phyloP scores from a whole-genome alignment of 257 asterid genomes.

The Solanum commersonii region DNA sequence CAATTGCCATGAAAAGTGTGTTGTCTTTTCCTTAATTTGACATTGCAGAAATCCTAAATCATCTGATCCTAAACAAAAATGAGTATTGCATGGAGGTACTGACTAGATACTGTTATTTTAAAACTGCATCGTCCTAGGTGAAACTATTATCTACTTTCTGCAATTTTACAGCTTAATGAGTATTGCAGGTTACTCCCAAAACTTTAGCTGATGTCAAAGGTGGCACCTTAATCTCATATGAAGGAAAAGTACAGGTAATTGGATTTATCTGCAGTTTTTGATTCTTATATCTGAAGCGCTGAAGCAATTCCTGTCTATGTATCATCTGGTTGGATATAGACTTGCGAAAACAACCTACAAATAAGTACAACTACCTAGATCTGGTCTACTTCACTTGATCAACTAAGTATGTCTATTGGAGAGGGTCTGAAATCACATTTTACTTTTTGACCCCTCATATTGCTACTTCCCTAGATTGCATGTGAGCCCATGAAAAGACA shows the following conservation, averaged over 20 bases:
- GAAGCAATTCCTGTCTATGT: not conserved
- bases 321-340: not conserved
- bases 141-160: not conserved
- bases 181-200: constrained; percentile 92
- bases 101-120: not conserved
- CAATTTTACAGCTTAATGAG: not conserved
- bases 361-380: not conserved
- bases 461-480: not conserved
- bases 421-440: not conserved
- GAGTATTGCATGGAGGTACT: constrained; percentile 99
- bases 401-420: not conserved
- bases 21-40: constrained; percentile 36
- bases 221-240: constrained; percentile 91
- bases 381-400: not conserved
- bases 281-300: not conserved
- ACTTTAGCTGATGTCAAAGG: constrained; percentile 98
- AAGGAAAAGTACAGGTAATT: constrained; percentile 91
- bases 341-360: not conserved
- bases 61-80: constrained; percentile 74
- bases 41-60: constrained; percentile 75
- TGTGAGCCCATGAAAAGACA: not conserved
- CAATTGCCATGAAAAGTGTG: not conserved
- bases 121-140: not conserved
- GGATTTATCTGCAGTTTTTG: not conserved
- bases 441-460: not conserved